Evolutionary conservation across 345 rosid species (phyloP).

Genomic region (Acer saccharum): DNA sequence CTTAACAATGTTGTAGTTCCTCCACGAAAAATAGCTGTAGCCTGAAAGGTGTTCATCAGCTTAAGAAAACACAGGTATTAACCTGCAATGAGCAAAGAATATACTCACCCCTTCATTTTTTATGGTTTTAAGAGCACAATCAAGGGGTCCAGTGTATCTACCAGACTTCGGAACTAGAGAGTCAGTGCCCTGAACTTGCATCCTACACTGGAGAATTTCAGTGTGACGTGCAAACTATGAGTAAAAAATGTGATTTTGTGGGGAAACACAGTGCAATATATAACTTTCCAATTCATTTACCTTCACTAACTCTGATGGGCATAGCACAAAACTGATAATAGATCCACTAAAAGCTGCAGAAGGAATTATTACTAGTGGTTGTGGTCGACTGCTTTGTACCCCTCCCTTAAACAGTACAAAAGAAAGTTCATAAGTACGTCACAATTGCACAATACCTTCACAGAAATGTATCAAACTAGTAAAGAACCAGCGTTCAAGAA

Average conservation of each 20-base stretch:
- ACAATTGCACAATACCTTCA: constrained; percentile 7
- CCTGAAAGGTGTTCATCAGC: constrained; percentile 63
- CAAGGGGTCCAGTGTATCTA: constrained; percentile 75
- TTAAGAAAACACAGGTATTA: not conserved
- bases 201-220: constrained; percentile 80
- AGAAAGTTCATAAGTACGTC: not conserved
- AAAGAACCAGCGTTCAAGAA: constrained; percentile 9
- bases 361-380: constrained; percentile 72
- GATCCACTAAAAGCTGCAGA: constrained; percentile 92
- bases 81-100: constrained; percentile 19
- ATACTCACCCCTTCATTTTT: constrained; percentile 86
- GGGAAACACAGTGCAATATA: not conserved
- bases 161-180: constrained; percentile 62
- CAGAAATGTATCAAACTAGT: not conserved
- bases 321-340: constrained; percentile 80
- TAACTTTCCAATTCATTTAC: constrained; percentile 33
- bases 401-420: constrained; percentile 49
- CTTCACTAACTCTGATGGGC: constrained; percentile 92
- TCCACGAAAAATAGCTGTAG: constrained; percentile 85
- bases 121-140: constrained; percentile 75
- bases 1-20: constrained; percentile 79
- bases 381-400: constrained; percentile 50
- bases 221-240: constrained; percentile 36
- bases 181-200: constrained; percentile 95
- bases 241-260: constrained; percentile 14